These are phyloP conservation scores for Aristolochia contorta DNA, from an alignment of 164 flowering plant genomes.

Conservation along the genomic window DNA sequence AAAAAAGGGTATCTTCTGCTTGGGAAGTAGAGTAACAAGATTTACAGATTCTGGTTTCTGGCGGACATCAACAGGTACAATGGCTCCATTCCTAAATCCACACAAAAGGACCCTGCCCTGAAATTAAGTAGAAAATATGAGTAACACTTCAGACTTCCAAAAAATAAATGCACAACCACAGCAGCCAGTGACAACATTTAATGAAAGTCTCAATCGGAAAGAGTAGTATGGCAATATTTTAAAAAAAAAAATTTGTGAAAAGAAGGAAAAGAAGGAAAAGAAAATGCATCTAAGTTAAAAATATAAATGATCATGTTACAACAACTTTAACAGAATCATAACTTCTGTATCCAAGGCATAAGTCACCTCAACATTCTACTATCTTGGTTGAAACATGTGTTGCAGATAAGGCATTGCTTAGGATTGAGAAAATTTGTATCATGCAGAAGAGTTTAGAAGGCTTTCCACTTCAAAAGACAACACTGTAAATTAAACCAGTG, in stretches of 20 bases:
- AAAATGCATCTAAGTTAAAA: not conserved
- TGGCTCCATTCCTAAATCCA: conserved; percentile 89
- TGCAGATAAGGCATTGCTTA: too few relatives aligned
- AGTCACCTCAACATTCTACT: too few relatives aligned
- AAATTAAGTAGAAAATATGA: conserved; percentile 9
- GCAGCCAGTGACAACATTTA: too few relatives aligned
- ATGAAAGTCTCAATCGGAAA: too few relatives aligned
- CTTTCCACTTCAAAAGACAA: too few relatives aligned
- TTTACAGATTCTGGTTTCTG: conserved; percentile 24
- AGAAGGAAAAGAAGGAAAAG: not conserved
- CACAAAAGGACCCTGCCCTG: conserved; percentile 72
- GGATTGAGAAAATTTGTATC: too few relatives aligned
- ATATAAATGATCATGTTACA: not conserved
- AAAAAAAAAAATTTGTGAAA: not conserved
- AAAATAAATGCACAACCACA: too few relatives aligned
- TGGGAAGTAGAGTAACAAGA: conserved; percentile 20
- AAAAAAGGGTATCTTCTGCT: conserved; percentile 26
- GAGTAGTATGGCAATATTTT: not conserved
- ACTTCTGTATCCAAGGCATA: not conserved
- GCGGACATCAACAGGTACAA: conserved; percentile 68
- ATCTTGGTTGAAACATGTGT: too few relatives aligned
- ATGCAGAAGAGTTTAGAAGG: too few relatives aligned
- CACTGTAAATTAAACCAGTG: too few relatives aligned
- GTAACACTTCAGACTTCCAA: too few relatives aligned
- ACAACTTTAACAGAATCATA: not conserved